Evolutionary conservation across 169 alveolate species (phyloP).

Genomic region (Besnoitia besnoiti): DNA sequence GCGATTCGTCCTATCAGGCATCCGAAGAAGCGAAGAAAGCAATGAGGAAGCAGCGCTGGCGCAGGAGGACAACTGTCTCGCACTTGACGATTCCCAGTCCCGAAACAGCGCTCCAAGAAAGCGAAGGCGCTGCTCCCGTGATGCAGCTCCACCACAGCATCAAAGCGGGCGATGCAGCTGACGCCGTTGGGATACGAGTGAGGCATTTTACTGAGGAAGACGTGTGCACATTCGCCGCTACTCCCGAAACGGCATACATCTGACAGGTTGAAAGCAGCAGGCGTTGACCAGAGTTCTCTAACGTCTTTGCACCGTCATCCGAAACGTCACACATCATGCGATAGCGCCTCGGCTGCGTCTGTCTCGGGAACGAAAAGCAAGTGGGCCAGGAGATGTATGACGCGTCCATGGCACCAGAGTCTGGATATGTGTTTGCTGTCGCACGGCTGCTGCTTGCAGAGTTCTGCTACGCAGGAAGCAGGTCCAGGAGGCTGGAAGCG

Average conservation of each 20-base stretch:
- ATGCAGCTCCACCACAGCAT: slow-evolving; percentile 10
- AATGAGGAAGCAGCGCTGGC: slow-evolving; percentile 4
- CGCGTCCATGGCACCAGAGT: too few species aligned
- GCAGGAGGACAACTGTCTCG: slow-evolving; percentile 5
- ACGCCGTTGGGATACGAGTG: background rate
- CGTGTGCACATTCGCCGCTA: background rate
- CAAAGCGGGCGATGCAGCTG: slow-evolving; percentile 21
- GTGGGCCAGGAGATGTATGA: too few species aligned
- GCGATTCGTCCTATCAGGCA: too few species aligned
- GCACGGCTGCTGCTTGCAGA: background rate
- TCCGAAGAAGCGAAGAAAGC: background rate
- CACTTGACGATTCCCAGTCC: background rate
- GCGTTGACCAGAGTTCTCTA: too few species aligned
- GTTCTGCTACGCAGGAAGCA: background rate
- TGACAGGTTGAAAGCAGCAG: too few species aligned
- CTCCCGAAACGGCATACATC: too few species aligned
- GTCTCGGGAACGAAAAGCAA: too few species aligned
- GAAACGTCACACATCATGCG: too few species aligned
- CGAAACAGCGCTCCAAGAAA: background rate
- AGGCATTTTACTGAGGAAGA: background rate
- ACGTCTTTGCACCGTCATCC: too few species aligned
- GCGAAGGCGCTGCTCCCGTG: background rate
- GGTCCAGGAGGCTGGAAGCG: slow-evolving; percentile 18
- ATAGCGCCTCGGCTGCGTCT: too few species aligned
- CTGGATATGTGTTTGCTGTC: too few species aligned